Evolutionary conservation across 805 yeast genomes (phyloP), one percentile per base, ranked within the genome.

Genomic region (Clavispora asparagi): DNA sequence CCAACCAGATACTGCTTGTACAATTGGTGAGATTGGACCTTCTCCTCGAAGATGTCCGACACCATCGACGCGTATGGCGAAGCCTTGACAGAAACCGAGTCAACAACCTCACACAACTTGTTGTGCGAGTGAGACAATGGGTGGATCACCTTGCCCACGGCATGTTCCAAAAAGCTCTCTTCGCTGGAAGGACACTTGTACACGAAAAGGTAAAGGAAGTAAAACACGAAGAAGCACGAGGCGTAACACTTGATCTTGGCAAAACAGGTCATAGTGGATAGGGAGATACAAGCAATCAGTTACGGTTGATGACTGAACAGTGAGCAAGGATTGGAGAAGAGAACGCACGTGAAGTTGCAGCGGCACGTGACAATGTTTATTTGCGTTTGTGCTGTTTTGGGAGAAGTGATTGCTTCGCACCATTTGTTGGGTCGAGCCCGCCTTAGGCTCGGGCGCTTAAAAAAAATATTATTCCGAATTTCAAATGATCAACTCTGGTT

Each of bases 51-150:
- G 53, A 63, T 65, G 8, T 42, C 50, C 28, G 61, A 60, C 26
- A 50, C 65, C 40, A 57, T 41, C 30, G 53, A 47, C 29, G 58
- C 45, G 53, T 67, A 68, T 31, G 77, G 77, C 42, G 57, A 50
- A 14, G 61, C 56, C 42, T 50, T 59, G 25, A 45, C 44, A 35
- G 61, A 60, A 38, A 68, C 70, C 38, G 54, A 52, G 52, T 58
- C 49, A 50, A 72, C 62, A 1, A 50, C 60, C 26, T 57, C 65
- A 56, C 77, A 72, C 43, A 67, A 54, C 42, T 56, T 53, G 53
- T 58, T 61, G 54, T 71, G 76, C 46, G 62, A 59, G 47, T 63
- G 61, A 41, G 65, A 51, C 44, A 70, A 61, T 39, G 77, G 77
- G 52, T 70, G 75, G 48, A 67, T 54, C 39, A 68, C 59, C 12